Evolutionary conservation across 2,329 filamentous ascomycete genomes (phyloP), one percentile per base, ranked within the genome.

Genomic region (Orbilia brochopaga): DNA sequence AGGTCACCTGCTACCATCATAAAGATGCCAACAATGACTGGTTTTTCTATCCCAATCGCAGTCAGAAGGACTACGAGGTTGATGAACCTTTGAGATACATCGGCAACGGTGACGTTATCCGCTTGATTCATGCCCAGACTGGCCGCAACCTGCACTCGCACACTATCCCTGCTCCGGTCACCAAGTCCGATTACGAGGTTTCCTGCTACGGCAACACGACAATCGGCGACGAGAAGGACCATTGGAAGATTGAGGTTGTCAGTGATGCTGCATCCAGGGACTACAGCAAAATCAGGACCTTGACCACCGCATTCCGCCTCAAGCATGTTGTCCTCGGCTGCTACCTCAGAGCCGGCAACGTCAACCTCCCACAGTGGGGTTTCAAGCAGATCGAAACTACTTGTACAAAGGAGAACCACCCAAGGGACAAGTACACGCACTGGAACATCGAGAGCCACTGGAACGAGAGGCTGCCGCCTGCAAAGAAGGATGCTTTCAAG

Each of bases 11-110:
- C 84, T 99, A 99, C 81, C 94, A 99, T 81, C 94, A 99, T 84
- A 99, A 99, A 80, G 94, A 99, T 83, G 85, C 93, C 79, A 99
- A 99, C 86, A 99, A 99, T 80, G 94, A 99, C 80, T 99, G 94
- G 94, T 96, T 95, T 82, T 92, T 99, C 81, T 97, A 97, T 80
- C 94, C 94, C 24, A 96, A 93, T 82, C 90, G 95, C 74, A 81
- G 84, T 60, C 86, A 96, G 69, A 81, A 85, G 23, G 88, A 90
- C 17, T 96, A 88, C 78, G 84, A 92, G 76, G 81, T 86, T 2
- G 87, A 90, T 69, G 87, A 82, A n/a, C 84, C 87, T 66, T 83
- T 91, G 73, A 83, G 83, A 74, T 96, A 88, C 78, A 86, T 97
- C 75, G 88, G 85, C 15, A 88, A 99, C 78, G 88, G 88, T 73